phyloP scores from a whole-genome alignment of 2,329 filamentous ascomycete species.

The Sporothrix curviconia region DNA sequence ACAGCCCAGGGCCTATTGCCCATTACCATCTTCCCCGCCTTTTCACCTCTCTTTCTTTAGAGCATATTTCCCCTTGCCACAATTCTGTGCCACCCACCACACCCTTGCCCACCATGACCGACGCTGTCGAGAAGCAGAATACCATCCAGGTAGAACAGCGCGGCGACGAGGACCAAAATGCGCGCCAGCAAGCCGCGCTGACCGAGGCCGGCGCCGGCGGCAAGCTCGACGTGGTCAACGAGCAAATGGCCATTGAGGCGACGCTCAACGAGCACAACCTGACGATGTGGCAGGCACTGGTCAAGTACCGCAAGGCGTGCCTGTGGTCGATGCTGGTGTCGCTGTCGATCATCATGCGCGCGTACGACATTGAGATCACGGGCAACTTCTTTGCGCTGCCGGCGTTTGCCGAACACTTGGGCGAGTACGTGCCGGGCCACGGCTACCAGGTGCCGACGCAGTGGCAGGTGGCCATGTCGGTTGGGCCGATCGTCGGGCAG shows the following conservation, averaged over 20 bases:
- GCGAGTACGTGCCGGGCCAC: constrained; percentile 24
- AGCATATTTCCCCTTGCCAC: too few species aligned
- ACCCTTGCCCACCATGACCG: neutral
- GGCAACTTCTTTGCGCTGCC: constrained; percentile 53
- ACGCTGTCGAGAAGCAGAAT: neutral
- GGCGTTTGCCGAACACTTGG: constrained; percentile 46
- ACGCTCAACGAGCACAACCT: constrained; percentile 30
- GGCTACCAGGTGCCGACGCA: constrained; percentile 30
- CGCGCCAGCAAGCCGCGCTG: neutral
- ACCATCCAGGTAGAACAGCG: neutral
- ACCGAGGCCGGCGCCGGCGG: neutral
- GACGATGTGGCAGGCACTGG: constrained; percentile 31
- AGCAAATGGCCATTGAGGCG: neutral
- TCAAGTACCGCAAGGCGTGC: constrained; percentile 35
- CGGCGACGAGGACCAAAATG: neutral
- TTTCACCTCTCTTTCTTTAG: too few species aligned
- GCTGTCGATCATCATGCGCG: constrained; percentile 50
- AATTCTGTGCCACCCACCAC: neutral
- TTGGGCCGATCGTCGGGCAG: constrained; percentile 47
- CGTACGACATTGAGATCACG: constrained; percentile 57
- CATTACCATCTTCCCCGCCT: neutral
- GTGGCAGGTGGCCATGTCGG: constrained; percentile 37
- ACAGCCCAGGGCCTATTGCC: too few species aligned
- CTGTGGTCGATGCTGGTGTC: constrained; percentile 51
- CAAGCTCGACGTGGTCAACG: neutral